These are phyloP conservation scores for Polytolypa hystricis DNA, from an alignment of 2,329 filamentous ascomycete genomes.

Conservation along the genomic window DNA sequence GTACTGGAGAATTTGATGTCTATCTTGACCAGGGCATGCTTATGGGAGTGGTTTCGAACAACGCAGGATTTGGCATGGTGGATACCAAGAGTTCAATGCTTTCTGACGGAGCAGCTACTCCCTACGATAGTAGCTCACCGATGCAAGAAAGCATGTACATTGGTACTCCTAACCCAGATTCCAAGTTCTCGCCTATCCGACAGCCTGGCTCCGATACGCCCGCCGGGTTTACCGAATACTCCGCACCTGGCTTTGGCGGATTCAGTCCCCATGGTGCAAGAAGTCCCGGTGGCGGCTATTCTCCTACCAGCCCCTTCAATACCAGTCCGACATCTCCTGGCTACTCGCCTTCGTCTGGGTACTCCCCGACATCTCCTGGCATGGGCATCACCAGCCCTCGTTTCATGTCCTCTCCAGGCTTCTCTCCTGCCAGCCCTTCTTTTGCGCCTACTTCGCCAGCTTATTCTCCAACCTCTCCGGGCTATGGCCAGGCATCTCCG, in stretches of 20 bases:
- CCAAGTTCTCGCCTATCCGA: constrained; percentile 60
- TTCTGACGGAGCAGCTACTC: constrained; percentile 74
- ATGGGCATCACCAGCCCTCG: constrained; percentile 46
- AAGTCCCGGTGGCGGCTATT: constrained; percentile 51
- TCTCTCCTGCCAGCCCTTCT: constrained; percentile 44
- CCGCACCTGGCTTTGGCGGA: constrained; percentile 54
- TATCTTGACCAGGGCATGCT: constrained; percentile 91
- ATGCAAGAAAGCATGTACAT: constrained; percentile 48
- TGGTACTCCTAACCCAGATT: constrained; percentile 53
- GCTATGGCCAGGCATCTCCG: constrained; percentile 54
- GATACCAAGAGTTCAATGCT: constrained; percentile 62
- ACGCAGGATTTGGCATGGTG: constrained; percentile 70
- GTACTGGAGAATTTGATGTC: constrained; percentile 91
- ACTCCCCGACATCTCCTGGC: constrained; percentile 67
- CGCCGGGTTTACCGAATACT: constrained; percentile 52
- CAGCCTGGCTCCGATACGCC: constrained; percentile 55
- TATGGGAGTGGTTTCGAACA: constrained; percentile 87
- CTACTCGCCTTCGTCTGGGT: constrained; percentile 52
- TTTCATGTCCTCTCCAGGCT: constrained; percentile 43
- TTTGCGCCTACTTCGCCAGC: constrained; percentile 54
- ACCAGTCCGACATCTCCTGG: constrained; percentile 57
- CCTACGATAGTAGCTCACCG: constrained; percentile 67
- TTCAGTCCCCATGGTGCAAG: constrained; percentile 58
- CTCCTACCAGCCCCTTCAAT: constrained; percentile 66
- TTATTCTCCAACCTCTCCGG: constrained; percentile 36